These are phyloP conservation scores for Aspergillus chevalieri DNA, from an alignment of 2,329 filamentous ascomycete species.

Conservation along the genomic window DNA sequence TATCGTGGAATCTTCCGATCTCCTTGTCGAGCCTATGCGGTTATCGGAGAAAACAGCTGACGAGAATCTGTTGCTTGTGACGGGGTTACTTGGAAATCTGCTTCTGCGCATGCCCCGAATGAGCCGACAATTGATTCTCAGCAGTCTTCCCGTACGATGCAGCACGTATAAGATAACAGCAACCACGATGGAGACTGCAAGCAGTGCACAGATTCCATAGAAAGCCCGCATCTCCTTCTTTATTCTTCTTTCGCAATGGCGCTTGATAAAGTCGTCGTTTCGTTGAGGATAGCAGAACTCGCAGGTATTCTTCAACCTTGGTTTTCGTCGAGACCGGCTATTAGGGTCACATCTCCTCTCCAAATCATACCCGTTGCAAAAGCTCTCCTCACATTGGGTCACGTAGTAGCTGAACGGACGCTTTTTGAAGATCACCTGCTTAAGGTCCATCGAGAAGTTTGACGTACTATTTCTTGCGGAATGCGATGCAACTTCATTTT, in stretches of 20 bases:
- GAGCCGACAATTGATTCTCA: slow-evolving; percentile 1
- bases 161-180: slow-evolving; percentile 8
- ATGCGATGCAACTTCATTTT: background rate
- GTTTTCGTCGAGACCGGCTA: slow-evolving; percentile 1
- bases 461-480: background rate
- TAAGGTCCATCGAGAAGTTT: background rate
- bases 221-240: slow-evolving; percentile 9
- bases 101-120: slow-evolving; percentile 3
- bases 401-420: slow-evolving; percentile 2
- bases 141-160: slow-evolving; percentile 1
- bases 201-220: slow-evolving; percentile 8
- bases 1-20: background rate
- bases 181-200: slow-evolving; percentile 4
- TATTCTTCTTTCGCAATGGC: slow-evolving; percentile 9
- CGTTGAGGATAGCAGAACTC: slow-evolving; percentile 11
- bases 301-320: slow-evolving; percentile 6
- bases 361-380: slow-evolving; percentile 6
- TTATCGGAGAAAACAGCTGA: background rate
- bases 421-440: background rate
- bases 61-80: background rate
- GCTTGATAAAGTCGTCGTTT: slow-evolving; percentile 6
- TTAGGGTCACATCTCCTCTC: slow-evolving; percentile 5
- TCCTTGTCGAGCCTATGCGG: background rate
- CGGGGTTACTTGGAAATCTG: background rate
- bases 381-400: slow-evolving; percentile 6